A percentile compares a stretch with the other conserved stretches of the same genome.
phyloP scores from a whole-genome alignment of 805 yeast genomes.

The Teunomyces lycoperdinae region DNA sequence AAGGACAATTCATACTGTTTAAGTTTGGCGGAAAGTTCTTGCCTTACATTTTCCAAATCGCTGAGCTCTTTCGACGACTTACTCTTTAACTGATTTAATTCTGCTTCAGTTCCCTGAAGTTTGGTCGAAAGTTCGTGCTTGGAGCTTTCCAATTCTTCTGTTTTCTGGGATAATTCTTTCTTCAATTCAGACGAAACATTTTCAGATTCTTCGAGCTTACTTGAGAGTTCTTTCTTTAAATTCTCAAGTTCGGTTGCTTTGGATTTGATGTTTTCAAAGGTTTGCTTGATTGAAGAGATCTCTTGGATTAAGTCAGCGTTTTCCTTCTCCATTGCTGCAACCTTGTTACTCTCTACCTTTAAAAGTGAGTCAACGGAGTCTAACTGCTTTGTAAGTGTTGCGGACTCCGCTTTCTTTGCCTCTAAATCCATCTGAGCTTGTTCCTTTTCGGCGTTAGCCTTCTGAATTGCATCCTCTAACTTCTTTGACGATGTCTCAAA shows the following conservation, averaged over 20 bases:
- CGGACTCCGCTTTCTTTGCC: background rate
- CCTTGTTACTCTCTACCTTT: background rate
- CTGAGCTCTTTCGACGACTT: background rate
- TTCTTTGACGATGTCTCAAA: background rate
- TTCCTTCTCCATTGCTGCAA: background rate
- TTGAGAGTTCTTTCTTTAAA: background rate
- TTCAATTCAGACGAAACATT: background rate
- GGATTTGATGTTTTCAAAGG: background rate
- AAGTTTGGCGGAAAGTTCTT: background rate
- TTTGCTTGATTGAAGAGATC: background rate
- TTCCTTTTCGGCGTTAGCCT: background rate
- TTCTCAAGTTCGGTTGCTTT: background rate
- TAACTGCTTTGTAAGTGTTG: background rate
- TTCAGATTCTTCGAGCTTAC: background rate
- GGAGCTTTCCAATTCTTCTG: background rate
- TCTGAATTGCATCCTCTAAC: background rate
- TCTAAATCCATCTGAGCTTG: background rate
- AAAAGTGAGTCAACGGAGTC: background rate
- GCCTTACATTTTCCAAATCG: background rate
- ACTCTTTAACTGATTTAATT: background rate
- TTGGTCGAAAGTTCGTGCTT: background rate
- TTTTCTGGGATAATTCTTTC: background rate
- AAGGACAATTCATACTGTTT: background rate
- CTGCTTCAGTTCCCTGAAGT: background rate
- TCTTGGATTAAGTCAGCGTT: background rate